Base-by-base conservation (phyloP, 768 basidiomycete species). In the Termitomyces titanicus region DNA sequence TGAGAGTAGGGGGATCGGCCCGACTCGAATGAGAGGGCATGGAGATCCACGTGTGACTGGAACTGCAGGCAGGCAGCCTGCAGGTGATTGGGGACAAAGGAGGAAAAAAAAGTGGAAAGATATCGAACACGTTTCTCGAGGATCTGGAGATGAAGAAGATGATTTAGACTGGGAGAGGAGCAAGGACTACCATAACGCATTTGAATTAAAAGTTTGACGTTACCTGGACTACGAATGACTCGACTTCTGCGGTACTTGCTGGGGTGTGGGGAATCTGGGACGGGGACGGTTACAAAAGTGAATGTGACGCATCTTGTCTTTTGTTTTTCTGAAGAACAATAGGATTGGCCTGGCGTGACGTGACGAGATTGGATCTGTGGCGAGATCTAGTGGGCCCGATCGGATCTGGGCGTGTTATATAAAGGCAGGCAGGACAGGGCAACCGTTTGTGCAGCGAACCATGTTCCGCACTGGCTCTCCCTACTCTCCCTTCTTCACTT, bases 401-500 rank as follows among this genome's bases (percentile, higher is more conserved):
- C n/a, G 40, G 42, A 54, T 51, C 53, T 51, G 27, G 1, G 4
- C 2, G 4, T 20, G 40, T 20, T 25, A 25, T 44, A 44, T 20
- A 44, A 44, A 27, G 25, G 8, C 3, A n/a, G 17, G 9, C 29
- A n/a, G n/a, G n/a, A n/a, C n/a, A n/a, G n/a, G n/a, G 29, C 29
- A 29, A 29, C 3, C 9, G 29, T n/a, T n/a, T n/a, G n/a, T n/a
- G 29, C 55, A 59, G 43, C 20, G 46, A 42, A 59, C 55, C 59
- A 74, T 76, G 73, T 74, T 75, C 65, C 60, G 61, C 62, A 64
- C 71, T n/a, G 66, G 73, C 68, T 80, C 76, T 20, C 78, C 72
- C 55, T 86, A 86, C 61, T 84, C 83, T 0, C 77, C 82, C 40
- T 80, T 86, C 70, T 87, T 87, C 79, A 86, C 80, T 4, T 80